These are phyloP conservation scores for Sarocladium kiliense DNA, from an alignment of 2,329 filamentous ascomycete genomes.

Conservation along the genomic window DNA sequence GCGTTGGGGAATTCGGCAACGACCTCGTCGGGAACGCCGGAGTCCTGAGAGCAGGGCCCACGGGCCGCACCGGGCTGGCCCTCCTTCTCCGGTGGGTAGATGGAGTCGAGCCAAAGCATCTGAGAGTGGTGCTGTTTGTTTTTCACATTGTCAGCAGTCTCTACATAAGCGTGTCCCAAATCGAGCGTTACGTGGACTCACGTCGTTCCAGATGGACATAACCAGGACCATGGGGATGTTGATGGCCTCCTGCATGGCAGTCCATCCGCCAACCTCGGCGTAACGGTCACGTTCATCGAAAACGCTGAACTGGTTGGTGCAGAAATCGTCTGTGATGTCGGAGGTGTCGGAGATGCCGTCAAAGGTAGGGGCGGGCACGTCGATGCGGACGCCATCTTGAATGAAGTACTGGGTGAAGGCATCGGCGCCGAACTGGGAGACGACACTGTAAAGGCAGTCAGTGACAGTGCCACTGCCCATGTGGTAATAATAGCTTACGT, in stretches of 20 bases:
- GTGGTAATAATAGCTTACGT: slow-evolving; percentile 24
- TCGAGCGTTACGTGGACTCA: slow-evolving; percentile 13
- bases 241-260: slow-evolving; percentile 49
- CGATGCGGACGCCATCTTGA: slow-evolving; percentile 51
- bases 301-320: slow-evolving; percentile 47
- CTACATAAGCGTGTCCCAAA: too few species aligned
- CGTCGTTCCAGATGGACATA: slow-evolving; percentile 50
- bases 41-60: slow-evolving; percentile 19
- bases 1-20: slow-evolving; percentile 14
- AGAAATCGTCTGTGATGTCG: slow-evolving; percentile 53
- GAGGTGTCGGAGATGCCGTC: slow-evolving; percentile 55
- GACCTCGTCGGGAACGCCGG: slow-evolving; percentile 19
- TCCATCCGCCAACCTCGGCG: slow-evolving; percentile 48
- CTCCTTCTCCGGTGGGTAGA: slow-evolving; percentile 39
- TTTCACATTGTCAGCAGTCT: slow-evolving; percentile 2
- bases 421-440: slow-evolving; percentile 50
- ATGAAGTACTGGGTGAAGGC: slow-evolving; percentile 57
- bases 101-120: slow-evolving; percentile 67
- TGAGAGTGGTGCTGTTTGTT: slow-evolving; percentile 47
- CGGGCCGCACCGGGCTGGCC: slow-evolving; percentile 19
- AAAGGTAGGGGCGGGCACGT: slow-evolving; percentile 43
- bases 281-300: slow-evolving; percentile 51
- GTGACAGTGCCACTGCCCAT: not conserved
- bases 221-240: slow-evolving; percentile 58
- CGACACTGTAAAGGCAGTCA: slow-evolving; percentile 33